Evolutionary conservation across 768 basidiomycete genomes (phyloP).

Genomic region (Trichaptum fuscoviolaceum): DNA sequence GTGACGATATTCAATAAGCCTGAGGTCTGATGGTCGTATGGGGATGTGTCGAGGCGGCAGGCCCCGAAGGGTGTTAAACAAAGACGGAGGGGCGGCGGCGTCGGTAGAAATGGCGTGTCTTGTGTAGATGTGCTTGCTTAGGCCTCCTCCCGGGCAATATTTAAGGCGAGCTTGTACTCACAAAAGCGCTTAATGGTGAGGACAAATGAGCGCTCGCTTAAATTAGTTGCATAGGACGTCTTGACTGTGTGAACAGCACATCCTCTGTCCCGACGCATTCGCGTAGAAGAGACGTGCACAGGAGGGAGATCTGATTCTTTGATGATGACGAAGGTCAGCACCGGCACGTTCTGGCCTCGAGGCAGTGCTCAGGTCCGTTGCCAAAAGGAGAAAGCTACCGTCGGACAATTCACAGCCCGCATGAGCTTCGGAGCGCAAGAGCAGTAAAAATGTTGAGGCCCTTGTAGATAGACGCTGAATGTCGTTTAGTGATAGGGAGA

Average conservation of each 20-base stretch:
- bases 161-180: neutral
- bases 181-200: neutral
- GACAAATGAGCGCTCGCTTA: neutral
- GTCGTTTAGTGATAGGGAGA: neutral
- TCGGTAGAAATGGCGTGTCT: neutral
- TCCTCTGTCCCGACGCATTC: too few species aligned
- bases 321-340: neutral
- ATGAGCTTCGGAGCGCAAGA: neutral
- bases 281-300: neutral
- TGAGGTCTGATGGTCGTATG: neutral
- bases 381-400: neutral
- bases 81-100: neutral
- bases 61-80: neutral
- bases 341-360: neutral
- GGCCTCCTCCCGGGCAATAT: neutral
- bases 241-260: neutral
- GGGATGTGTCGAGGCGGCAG: neutral
- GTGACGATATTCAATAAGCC: neutral
- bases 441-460: neutral
- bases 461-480: neutral
- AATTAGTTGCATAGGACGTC: neutral
- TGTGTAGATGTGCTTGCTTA: neutral
- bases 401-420: neutral
- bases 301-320: neutral
- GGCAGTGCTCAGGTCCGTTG: neutral